Percentiles rank a stretch among this genome's conserved stretches.
These are phyloP conservation scores for Dryas alaskensis DNA, from an alignment of 306 rosid species.

Conservation along the genomic window DNA sequence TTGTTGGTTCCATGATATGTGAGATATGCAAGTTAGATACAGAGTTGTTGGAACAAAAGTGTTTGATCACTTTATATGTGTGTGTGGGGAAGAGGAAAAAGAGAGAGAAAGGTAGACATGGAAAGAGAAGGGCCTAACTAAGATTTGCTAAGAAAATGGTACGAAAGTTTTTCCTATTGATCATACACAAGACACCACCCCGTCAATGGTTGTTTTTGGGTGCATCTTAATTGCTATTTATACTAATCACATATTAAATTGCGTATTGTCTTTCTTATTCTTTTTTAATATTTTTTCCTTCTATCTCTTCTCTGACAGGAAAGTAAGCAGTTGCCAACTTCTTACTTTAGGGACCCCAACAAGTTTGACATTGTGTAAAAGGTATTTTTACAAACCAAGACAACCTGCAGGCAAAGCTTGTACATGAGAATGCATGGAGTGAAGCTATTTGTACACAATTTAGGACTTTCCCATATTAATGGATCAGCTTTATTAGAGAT, in stretches of 20 bases:
- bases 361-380: constrained; percentile 40
- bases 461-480: too few relatives aligned
- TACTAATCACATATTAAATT: not conserved
- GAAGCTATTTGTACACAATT: too few relatives aligned
- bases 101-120: constrained; percentile 31
- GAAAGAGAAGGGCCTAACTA: constrained; percentile 48
- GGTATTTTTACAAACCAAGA: constrained; percentile 24
- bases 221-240: not conserved
- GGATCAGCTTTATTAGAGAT: too few relatives aligned
- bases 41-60: constrained; percentile 29
- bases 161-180: constrained; percentile 31
- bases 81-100: constrained; percentile 11
- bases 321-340: constrained; percentile 51
- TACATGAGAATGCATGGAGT: not conserved
- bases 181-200: constrained; percentile 49
- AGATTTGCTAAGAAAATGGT: constrained; percentile 40
- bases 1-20: constrained; percentile 23
- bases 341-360: constrained; percentile 38
- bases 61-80: constrained; percentile 24
- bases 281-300: too few relatives aligned
- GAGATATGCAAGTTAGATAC: not conserved
- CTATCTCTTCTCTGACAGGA: constrained; percentile 19
- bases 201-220: constrained; percentile 2
- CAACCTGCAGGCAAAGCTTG: not conserved
- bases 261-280: not conserved